phyloP scores from a whole-genome alignment of 2,329 filamentous ascomycete species.

The Botryosphaeria agaves region DNA sequence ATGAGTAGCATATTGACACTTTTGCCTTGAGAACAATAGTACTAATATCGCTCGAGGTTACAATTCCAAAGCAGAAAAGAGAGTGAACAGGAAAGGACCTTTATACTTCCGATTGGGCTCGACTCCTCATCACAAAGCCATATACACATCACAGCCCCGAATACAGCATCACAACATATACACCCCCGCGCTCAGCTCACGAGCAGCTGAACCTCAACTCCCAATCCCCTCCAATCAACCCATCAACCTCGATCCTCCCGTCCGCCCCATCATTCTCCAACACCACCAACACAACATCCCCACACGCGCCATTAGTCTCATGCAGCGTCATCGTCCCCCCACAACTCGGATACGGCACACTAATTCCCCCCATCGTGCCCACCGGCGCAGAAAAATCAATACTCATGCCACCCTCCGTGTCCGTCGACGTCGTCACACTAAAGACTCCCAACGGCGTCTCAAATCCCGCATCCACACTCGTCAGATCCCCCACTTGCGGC shows the following conservation, averaged over 20 bases:
- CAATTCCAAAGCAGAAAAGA: too few relatives aligned
- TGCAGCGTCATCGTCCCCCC: conserved; percentile 3
- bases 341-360: conserved; percentile 6
- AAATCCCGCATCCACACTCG: conserved; percentile 19
- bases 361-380: conserved; percentile 14
- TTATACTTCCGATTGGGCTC: too few relatives aligned
- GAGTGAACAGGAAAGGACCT: too few relatives aligned
- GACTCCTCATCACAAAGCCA: too few relatives aligned
- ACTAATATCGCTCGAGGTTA: too few relatives aligned
- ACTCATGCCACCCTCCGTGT: conserved; percentile 5
- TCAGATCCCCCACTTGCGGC: conserved; percentile 19
- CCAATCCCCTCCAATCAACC: conserved; percentile 4
- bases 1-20: too few relatives aligned
- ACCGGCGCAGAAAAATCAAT: conserved; percentile 14
- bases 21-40: too few relatives aligned
- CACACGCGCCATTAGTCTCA: conserved; percentile 2
- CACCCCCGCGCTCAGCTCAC: background rate
- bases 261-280: conserved; percentile 1
- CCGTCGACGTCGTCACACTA: conserved; percentile 11
- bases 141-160: too few relatives aligned
- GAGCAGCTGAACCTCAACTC: conserved; percentile 3
- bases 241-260: conserved; percentile 5
- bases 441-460: conserved; percentile 19
- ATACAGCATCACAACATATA: too few relatives aligned
- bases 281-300: conserved; percentile 3